phyloP scores from a whole-genome alignment of 129 eudicot genomes.

The Helianthus annuus region HanXRQr2.0-SUNRISE NC_035440.2:137637331-137637830 shows the following conservation, averaged over 20 bases:
- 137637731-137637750: conserved; percentile 74
- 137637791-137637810: neutral
- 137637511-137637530: conserved; percentile 63
- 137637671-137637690: conserved; percentile 55
- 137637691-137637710: conserved; percentile 71
- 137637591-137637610: neutral
- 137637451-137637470: neutral
- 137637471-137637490: conserved; percentile 27
- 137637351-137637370: conserved; percentile 41
- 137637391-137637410: conserved; percentile 25
- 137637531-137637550: conserved; percentile 71
- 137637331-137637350: conserved; percentile 39
- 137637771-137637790: neutral
- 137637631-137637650: conserved; percentile 66
- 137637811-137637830: neutral
- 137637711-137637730: conserved; percentile 79
- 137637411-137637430: no score
- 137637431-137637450: neutral
- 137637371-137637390: conserved; percentile 35
- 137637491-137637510: conserved; percentile 71
- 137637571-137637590: neutral
- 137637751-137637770: conserved; percentile 54
- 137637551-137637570: neutral
- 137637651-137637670: conserved; percentile 77
- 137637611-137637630: neutral